Evolutionary conservation across 2,329 filamentous ascomycete genomes (phyloP), one percentile per base, ranked within the genome.

Genomic region (Daldinia sp.): DNA sequence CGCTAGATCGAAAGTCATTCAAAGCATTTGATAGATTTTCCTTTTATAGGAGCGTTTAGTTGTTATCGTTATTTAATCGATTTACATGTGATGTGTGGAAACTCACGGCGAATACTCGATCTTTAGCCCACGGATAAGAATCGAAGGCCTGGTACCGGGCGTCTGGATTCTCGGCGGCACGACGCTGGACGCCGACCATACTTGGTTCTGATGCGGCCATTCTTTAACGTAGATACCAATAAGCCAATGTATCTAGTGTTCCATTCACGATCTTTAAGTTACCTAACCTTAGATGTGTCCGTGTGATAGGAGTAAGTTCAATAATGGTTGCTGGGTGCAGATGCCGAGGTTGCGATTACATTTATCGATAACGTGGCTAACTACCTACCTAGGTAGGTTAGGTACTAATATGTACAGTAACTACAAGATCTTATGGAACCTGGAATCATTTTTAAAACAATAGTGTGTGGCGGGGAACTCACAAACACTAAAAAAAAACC

Each of bases 81-180:
- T 8, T 23, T 53, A 34, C 19, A 29, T 32, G 15, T 34, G 15
- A 21, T 37, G 5, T 51, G 8, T 35, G 13, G 13, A n/a, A 17
- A 64, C 73, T 70, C 52, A 74, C 73, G 39, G 60, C 63, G 57
- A 75, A 75, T 5, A 64, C n/a, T n/a, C 69, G 67, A 55, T 75
- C 73, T 50, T 70, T 70, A 32, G 68, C 61, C 73, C 73, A 75
- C 8, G 73, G 73, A 61, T 73, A 75, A 30, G 72, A 69, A 56
- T 75, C 68, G 48, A 75, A 75, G 15, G 73, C 73, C 23, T 61
- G 67, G 61, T 71, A 73, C 56, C 66, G 63, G 8, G 70, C 68
- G 39, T 70, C 68, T 3, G 72, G 70, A 23, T 70, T 69, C 35
- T 73, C 69, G 21, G 70, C 69, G 6, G 69, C 71, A 21, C 68